These are phyloP conservation scores for Fremontodendron californicum DNA, from an alignment of 345 rosid genomes.

Conservation along the genomic window DNA sequence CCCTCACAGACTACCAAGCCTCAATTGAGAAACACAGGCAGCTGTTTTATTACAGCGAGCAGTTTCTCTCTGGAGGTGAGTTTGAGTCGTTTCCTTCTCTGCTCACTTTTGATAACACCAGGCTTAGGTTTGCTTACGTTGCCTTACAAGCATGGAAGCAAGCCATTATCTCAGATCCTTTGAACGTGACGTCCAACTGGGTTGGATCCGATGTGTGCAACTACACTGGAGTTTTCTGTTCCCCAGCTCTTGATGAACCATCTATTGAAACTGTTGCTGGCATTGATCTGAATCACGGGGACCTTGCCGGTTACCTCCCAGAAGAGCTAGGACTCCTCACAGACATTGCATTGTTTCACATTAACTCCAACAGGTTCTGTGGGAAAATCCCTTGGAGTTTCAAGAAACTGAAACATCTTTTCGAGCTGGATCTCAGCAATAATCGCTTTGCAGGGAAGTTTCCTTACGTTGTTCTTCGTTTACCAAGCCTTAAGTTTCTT, in stretches of 20 bases:
- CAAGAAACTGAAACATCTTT: slow-evolving; percentile 41
- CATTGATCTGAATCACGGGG: slow-evolving; percentile 63
- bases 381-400: slow-evolving; percentile 54
- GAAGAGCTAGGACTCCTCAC: slow-evolving; percentile 61
- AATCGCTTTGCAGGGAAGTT: slow-evolving; percentile 74
- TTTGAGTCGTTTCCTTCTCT: slow-evolving; percentile 35
- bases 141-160: slow-evolving; percentile 81
- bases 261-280: slow-evolving; percentile 61
- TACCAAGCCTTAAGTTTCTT: slow-evolving; percentile 59
- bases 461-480: slow-evolving; percentile 53
- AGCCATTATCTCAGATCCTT: slow-evolving; percentile 61
- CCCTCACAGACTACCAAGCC: not conserved
- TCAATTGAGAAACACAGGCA: slow-evolving; percentile 18
- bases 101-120: slow-evolving; percentile 45
- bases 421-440: slow-evolving; percentile 73
- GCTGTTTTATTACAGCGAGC: slow-evolving; percentile 24
- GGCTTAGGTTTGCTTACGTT: slow-evolving; percentile 55
- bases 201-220: slow-evolving; percentile 67
- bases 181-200: slow-evolving; percentile 53
- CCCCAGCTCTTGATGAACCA: slow-evolving; percentile 43
- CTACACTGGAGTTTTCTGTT: slow-evolving; percentile 72
- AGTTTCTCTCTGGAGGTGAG: slow-evolving; percentile 18
- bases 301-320: slow-evolving; percentile 70
- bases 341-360: slow-evolving; percentile 59
- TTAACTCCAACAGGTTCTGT: slow-evolving; percentile 79